Evolutionary conservation across 768 basidiomycete species (phyloP), one percentile per base, ranked within the genome.

Genomic region (Leucogyrophana mollusca): DNA sequence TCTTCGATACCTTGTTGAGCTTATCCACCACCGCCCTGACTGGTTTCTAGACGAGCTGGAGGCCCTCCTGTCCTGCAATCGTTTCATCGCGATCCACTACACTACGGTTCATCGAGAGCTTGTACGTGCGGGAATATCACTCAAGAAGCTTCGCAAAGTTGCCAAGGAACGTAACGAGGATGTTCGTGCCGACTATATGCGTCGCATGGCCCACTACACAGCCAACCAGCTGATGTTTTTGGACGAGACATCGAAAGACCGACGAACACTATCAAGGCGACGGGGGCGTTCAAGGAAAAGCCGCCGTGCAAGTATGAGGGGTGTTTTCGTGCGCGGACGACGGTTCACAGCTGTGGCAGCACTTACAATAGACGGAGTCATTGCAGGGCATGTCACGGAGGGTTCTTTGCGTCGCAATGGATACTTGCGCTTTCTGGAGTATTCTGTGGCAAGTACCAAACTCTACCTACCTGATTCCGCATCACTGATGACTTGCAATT

Each of bases 41-140:
- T 68, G 54, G 52, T 71, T 71, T 39, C 55, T 72, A 0, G 61
- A 70, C 37, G 65, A 72, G 43, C 58, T 70, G 22, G 3, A 34
- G 40, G 11, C 40, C 34, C 14, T 54, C 43, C 4, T 53, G 6
- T 5, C 33, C 32, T 2, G 30, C 17, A 40, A 46, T n/a, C 9
- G 35, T 11, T 67, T 68, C 50, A 60, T 71, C 30, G 57, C 65
- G 9, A 50, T 64, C 4, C 66, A 69, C 52, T 69, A 56, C 49
- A 52, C 59, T 4, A 70, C 68, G 1, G 62, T 70, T 23, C 55
- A 58, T 43, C 52, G 59, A 0, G 56, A 61, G 32, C 64, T 72
- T 7, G 44, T 52, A n/a, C 47, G 53, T 30, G 54, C 52, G 27
- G 59, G 60, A 9, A 32, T 65, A 2, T 59, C 58, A 6, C 17